Evolutionary conservation across 306 rosid genomes (phyloP), one percentile per base, ranked within the genome.

Genomic region (Cotoneaster glaucophyllus): DNA sequence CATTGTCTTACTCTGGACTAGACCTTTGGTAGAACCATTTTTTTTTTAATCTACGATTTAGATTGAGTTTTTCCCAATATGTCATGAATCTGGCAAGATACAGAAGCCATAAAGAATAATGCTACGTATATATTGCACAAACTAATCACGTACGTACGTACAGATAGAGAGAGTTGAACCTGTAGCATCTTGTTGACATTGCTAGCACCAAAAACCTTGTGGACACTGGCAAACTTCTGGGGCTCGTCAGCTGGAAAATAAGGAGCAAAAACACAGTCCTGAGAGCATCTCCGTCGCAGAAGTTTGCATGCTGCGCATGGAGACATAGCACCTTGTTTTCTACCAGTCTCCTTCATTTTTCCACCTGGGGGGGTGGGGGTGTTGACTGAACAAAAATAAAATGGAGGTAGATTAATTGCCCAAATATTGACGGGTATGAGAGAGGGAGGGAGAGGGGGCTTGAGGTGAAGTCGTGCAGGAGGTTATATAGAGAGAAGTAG

Each of bases 231-330:
- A 73, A 95, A 95, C 66, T 95, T 95, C 14, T 90, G 97, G 15
- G 99, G 99, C 76, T 95, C 91, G 63, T 95, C 97, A 3, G 97
- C 99, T 10, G 99, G 99, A 41, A 95, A 95, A 81, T 95, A 92
- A 67, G 99, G 99, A 14, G 99, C 97, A 81, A 95, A 95, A 5
- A 92, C 92, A 25, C 99, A 95, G 61, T 92, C 97, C 70, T 83
- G 80, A 0, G 96, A 88, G 48, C 99, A 95, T 77, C 99, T 81
- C 61, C 99, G 84, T 25, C 99, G 61, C 4, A 95, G 96, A 89
- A 95, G 96, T 84, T 92, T 95, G 85, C 99, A 95, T 0, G 97
- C 99, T 4, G 99, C 99, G 50, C 99, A 95, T 78, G 99, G 99
- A 1, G 97, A 84, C 83, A 92, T 70, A 31, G 90, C 80, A 19